Evolutionary conservation across 768 basidiomycete genomes (phyloP).

Genomic region (Suillus plorans): DNA sequence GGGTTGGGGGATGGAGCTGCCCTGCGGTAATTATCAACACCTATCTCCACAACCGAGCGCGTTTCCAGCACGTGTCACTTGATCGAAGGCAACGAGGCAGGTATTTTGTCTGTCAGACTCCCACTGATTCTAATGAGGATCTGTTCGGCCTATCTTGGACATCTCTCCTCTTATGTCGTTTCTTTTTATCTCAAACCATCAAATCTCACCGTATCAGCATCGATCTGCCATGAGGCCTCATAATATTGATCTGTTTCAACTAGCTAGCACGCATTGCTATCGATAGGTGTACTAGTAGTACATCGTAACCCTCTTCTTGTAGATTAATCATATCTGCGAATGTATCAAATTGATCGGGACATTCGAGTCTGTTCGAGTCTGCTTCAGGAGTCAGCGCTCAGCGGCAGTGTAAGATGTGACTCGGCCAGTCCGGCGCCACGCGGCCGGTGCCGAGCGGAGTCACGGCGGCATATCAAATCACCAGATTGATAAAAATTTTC

Average conservation of each 20-base stretch:
- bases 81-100: slow-evolving; percentile 19
- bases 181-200: slow-evolving; percentile 13
- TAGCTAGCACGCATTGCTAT: slow-evolving; percentile 8
- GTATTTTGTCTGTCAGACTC: slow-evolving; percentile 3
- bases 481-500: slow-evolving; percentile 69
- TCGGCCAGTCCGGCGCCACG: slow-evolving; percentile 12
- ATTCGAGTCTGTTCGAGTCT: neutral
- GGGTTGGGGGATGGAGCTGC: slow-evolving; percentile 61
- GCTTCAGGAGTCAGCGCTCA: neutral
- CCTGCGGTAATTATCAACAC: slow-evolving; percentile 28
- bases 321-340: slow-evolving; percentile 9
- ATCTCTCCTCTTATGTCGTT: slow-evolving; percentile 9
- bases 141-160: slow-evolving; percentile 6
- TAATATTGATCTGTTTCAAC: slow-evolving; percentile 9
- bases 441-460: slow-evolving; percentile 40
- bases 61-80: slow-evolving; percentile 29
- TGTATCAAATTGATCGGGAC: slow-evolving; percentile 1
- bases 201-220: slow-evolving; percentile 12
- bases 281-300: slow-evolving; percentile 7
- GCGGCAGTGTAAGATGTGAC: slow-evolving; percentile 15
- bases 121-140: slow-evolving; percentile 8
- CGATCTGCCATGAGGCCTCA: slow-evolving; percentile 11
- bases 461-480: slow-evolving; percentile 46
- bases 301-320: neutral
- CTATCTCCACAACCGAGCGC: slow-evolving; percentile 29